Base-by-base conservation (phyloP, 2,329 filamentous ascomycete genomes). In the Botrytis deweyae region DNA sequence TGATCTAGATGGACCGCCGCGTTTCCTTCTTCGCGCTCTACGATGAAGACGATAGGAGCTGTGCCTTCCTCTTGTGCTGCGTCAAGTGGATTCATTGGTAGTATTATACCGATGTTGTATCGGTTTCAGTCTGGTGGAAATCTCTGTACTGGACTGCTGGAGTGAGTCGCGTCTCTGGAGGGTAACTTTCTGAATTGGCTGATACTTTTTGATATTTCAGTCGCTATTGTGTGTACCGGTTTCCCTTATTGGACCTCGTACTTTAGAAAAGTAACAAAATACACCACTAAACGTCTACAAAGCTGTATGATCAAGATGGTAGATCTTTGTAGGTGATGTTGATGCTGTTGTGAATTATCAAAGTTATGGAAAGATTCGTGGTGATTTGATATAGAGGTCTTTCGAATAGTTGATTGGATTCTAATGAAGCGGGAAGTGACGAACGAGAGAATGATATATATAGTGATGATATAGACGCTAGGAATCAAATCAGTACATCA, bases 1-100 rank as follows among this genome's bases (percentile, higher is more conserved):
- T 2, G 16, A 16, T 55, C 10, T 1, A 10, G 4, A 8, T 42
- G 9, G 3, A 25, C 9, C 4, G 3, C 10, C 4, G 9, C n/a
- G 5, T 22, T 9, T 33, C 14, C 25, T 40, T 20, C 14, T 42
- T n/a, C 38, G 9, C 3, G 10, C 18, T 58, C 66, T 16, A 7
- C 16, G 20, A 69, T 33, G 16, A 58, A 3, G 9, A 55, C 1
- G 4, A 40, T 25, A 0, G 22, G 9, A 36, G 18, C 38, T 7
- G n/a, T 58, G 20, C 7, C 36, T 29, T 29, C 25, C 1, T 6
- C 9, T 1, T n/a, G n/a, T 4, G 20, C 2, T 3, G 22, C 18
- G 3, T 42, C 10, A 16, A 16, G 7, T n/a, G 36, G 3, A 25
- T 44, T 3, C 20, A 69, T 59, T 16, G 38, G 3, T 20, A 9